phyloP scores from a whole-genome alignment of 805 yeast genomes.

The Sugiyamaella smithiae region DNA sequence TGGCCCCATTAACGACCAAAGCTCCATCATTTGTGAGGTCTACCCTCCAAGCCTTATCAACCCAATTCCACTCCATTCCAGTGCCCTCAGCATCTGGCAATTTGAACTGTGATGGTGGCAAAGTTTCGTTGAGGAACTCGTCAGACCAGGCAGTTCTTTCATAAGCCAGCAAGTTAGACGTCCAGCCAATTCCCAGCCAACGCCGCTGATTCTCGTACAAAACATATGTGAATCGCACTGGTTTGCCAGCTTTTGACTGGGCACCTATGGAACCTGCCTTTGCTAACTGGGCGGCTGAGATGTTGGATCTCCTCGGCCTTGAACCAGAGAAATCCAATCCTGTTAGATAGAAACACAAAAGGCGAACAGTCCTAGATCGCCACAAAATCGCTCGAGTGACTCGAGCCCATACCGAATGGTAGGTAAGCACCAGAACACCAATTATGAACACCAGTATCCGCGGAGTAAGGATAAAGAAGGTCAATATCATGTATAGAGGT shows the following conservation, averaged over 20 bases:
- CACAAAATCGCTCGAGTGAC: constrained; percentile 82
- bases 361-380: constrained; percentile 71
- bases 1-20: constrained; percentile 53
- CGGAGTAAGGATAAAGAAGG: constrained; percentile 69
- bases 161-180: constrained; percentile 82
- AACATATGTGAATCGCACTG: constrained; percentile 85
- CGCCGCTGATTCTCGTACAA: constrained; percentile 92
- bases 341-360: constrained; percentile 74
- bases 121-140: constrained; percentile 84
- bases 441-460: constrained; percentile 56
- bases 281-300: constrained; percentile 28
- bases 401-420: constrained; percentile 82
- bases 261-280: constrained; percentile 20
- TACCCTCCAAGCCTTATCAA: constrained; percentile 86
- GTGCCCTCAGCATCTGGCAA: constrained; percentile 69
- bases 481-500: constrained; percentile 72
- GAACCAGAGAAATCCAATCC: constrained; percentile 69
- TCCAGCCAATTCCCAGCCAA: constrained; percentile 99
- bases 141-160: constrained; percentile 98
- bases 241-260: constrained; percentile 39
- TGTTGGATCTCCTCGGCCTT: constrained; percentile 38
- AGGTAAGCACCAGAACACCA: constrained; percentile 66
- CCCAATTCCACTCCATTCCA: constrained; percentile 91
- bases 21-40: constrained; percentile 89
- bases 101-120: constrained; percentile 71